Base-by-base conservation (phyloP, 169 alveolate genomes). In the Plasmodium vinckei region DNA sequence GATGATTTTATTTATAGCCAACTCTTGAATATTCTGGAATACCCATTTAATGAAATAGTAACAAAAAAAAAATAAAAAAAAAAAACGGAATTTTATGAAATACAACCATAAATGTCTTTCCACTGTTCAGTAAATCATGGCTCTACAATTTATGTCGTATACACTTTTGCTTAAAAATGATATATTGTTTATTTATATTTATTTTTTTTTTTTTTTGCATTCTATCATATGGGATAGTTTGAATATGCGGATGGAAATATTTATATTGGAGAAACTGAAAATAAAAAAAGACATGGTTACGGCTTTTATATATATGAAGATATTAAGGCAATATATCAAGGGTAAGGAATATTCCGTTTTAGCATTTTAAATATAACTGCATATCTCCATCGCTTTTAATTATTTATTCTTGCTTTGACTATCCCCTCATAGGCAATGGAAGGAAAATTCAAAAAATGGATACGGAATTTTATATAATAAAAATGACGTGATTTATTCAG, bases 181-280 rank as follows among this genome's bases (percentile, higher is more conserved):
- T 33, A 33, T 7, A 33, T 33, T 33, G 42, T 33, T 3, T 33
- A 4, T 33, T 12, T 13, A 5, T 64, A 17, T 61, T 56, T 47
- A 15, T 27, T 70, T 70, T 51, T 70, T 49, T 54, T 73, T 63
- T 49, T 6, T 12, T 51, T 51, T 15, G 19, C 19, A 13, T 12
- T 51, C 59, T 51, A 21, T 13, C 46, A 17, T 5, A 27, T 13
- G n/a, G 23, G 54, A 75, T 60, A 75, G 88, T n/a, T 67, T 33
- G 90, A 82, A 82, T 82, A 82, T 27, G 72, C 67, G 65, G 68
- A 82, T 82, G 90, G 90, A 23, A 82, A 82, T 33, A 57, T 67
- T 17, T 82, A 82, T 60, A 56, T 82, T 54, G 90, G 90, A 9
- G 54, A 69, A 12, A 67, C 84, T 10, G 53, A 54, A 60, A 67